Base-by-base conservation (phyloP, 352 stramenopile genomes). In the Phytophthora citrophthora region DNA sequence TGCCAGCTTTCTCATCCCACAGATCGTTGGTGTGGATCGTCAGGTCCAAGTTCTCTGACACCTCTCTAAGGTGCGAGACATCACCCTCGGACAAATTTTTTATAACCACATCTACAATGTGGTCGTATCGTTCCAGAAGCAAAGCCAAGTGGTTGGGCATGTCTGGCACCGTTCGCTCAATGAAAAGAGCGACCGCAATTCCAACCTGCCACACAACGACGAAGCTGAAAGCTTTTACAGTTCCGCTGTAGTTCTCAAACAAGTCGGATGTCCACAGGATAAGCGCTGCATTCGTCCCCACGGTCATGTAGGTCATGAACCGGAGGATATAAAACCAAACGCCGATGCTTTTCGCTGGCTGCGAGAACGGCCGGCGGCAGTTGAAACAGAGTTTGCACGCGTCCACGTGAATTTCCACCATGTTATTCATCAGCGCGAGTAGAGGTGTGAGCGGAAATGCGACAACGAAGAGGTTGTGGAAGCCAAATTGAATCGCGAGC, bases 401-500 rank as follows among this genome's bases (percentile, higher is more conserved):
- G 54, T 97, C 89, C 11, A 94, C 81, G 52, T 96, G 88, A n/a
- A 96, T 79, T 71, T 98, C 93, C 26, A 95, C 69, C 15, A 96
- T 77, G 68, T 98, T 97, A 56, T 97, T 96, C 29, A 86, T 50
- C 46, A 96, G 76, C 7, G 91, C 90, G 31, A 98, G 71, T 32
- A 98, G 54, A 26, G 92, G 88, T 20, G 93, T 96, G 45, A 98
- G 65, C 8, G 95, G 95, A 66, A 97, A 98, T 18, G 91, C 93
- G 7, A 90, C 85, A 0, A 96, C 91, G 63, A 98, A 98, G 39
- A 98, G 65, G 47, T 88, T 97, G 47, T 98, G 88, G 60, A 97
- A 98, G 31, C 95, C 93, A 48, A 97, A 97, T 86, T 98, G 92
- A 47, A 97, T 95, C 15, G 97, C 77, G 55, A 94, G 77, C 53